A percentile compares a stretch with the other conserved stretches of the same genome.
phyloP scores from a whole-genome alignment of 495 filamentous ascomycete genomes.

The Talaromyces thailandensis region DNA sequence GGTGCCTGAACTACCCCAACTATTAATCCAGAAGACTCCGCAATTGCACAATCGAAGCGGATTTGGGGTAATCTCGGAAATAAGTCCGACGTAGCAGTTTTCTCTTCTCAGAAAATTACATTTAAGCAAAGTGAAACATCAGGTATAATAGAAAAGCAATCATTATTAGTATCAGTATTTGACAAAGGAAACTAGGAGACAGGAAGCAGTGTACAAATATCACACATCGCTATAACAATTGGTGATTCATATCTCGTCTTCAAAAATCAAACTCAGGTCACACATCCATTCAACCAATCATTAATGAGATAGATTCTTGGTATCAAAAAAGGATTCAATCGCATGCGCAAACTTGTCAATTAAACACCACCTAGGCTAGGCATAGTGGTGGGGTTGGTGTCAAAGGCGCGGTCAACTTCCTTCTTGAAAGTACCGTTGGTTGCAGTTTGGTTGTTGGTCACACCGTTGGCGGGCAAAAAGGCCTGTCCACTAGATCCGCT shows the following conservation, averaged over 20 bases:
- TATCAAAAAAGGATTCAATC: neutral
- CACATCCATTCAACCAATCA: neutral
- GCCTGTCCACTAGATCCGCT: constrained; percentile 11
- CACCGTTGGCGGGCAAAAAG: constrained; percentile 8
- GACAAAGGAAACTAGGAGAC: neutral
- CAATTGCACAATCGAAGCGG: neutral
- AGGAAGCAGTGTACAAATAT: neutral
- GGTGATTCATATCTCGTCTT: neutral
- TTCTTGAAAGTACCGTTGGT: constrained; percentile 38
- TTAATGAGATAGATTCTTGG: neutral
- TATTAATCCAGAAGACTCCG: neutral
- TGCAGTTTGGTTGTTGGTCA: constrained; percentile 11
- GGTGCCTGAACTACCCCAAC: neutral
- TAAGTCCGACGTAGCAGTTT: neutral
- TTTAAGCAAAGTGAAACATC: no score
- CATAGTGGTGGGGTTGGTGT: constrained; percentile 18
- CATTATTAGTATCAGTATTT: neutral
- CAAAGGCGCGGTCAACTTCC: constrained; percentile 46
- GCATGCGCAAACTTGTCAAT: neutral
- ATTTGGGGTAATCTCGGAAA: neutral
- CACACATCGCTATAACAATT: neutral
- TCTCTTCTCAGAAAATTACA: no score
- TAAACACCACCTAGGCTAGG: neutral
- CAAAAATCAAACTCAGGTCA: neutral
- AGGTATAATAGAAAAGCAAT: neutral